These are phyloP conservation scores for Trichoderma afroharzianum DNA, from an alignment of 2,329 filamentous ascomycete genomes.

Conservation along the genomic window DNA sequence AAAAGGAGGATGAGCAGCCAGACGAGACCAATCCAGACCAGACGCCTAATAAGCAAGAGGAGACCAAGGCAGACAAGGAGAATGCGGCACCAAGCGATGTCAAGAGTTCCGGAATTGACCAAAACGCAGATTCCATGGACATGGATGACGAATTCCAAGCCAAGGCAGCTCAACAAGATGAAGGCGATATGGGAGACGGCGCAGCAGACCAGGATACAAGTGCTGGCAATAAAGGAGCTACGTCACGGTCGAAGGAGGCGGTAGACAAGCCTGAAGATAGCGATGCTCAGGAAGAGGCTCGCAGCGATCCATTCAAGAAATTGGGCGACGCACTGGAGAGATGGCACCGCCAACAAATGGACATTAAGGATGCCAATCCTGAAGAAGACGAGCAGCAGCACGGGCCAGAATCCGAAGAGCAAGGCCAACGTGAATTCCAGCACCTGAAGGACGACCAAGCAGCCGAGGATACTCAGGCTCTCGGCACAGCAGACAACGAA, in stretches of 20 bases:
- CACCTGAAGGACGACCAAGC: constrained; percentile 83
- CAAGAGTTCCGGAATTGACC: constrained; percentile 61
- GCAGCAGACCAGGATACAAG: constrained; percentile 61
- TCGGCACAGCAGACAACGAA: constrained; percentile 84
- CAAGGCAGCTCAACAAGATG: constrained; percentile 61
- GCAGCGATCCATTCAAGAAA: constrained; percentile 80
- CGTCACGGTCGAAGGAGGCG: constrained; percentile 47
- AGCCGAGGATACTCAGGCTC: constrained; percentile 81
- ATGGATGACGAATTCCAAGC: constrained; percentile 57
- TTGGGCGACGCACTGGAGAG: constrained; percentile 87
- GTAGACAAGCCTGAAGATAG: constrained; percentile 45
- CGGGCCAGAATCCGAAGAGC: constrained; percentile 55
- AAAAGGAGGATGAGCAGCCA: constrained; percentile 46
- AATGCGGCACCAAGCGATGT: constrained; percentile 61
- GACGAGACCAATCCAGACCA: constrained; percentile 46
- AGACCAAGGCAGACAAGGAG: constrained; percentile 54
- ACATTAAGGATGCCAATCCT: constrained; percentile 62
- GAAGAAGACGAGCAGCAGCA: constrained; percentile 47
- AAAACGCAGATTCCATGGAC: constrained; percentile 61
- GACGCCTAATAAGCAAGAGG: constrained; percentile 41
- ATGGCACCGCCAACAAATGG: constrained; percentile 84
- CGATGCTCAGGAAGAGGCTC: constrained; percentile 44
- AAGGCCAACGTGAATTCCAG: constrained; percentile 81
- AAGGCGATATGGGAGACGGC: constrained; percentile 63
- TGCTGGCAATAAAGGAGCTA: constrained; percentile 59